These are phyloP conservation scores for Russula sp. DNA, from an alignment of 768 basidiomycete species.

Conservation along the genomic window DNA sequence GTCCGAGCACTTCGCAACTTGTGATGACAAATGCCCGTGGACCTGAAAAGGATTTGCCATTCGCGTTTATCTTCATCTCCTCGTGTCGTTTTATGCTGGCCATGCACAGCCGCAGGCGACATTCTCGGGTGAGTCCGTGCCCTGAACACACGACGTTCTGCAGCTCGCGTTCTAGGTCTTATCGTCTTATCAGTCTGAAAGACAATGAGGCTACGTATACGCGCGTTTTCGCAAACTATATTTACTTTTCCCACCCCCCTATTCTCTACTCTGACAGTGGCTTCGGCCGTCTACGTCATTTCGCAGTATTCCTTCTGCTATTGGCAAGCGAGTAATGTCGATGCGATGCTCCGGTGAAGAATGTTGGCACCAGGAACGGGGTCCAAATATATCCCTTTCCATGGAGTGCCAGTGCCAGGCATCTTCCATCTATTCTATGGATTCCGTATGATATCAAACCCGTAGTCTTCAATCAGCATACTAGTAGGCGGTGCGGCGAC, in stretches of 20 bases:
- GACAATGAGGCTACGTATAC: conserved; percentile 15
- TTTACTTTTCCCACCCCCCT: neutral
- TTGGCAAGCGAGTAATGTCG: neutral
- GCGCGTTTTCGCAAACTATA: neutral
- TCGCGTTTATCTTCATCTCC: neutral
- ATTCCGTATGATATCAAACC: neutral
- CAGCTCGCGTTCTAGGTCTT: neutral
- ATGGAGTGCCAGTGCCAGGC: neutral
- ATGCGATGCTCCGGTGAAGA: neutral
- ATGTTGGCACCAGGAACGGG: neutral
- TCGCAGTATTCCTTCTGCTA: neutral
- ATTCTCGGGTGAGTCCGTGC: neutral
- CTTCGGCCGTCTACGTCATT: conserved; percentile 14
- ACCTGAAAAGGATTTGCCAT: conserved; percentile 7
- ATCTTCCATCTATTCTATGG: neutral
- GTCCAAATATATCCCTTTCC: neutral
- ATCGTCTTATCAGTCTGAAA: conserved; percentile 2
- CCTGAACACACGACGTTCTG: neutral
- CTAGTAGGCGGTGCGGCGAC: neutral
- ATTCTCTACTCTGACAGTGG: neutral
- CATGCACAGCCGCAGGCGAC: conserved; percentile 6
- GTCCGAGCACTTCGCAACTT: conserved; percentile 15
- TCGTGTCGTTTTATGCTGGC: conserved; percentile 1
- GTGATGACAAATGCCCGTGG: neutral
- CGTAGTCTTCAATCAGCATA: neutral